phyloP scores from a whole-genome alignment of 306 rosid species.

The Malus sieversii region DNA sequence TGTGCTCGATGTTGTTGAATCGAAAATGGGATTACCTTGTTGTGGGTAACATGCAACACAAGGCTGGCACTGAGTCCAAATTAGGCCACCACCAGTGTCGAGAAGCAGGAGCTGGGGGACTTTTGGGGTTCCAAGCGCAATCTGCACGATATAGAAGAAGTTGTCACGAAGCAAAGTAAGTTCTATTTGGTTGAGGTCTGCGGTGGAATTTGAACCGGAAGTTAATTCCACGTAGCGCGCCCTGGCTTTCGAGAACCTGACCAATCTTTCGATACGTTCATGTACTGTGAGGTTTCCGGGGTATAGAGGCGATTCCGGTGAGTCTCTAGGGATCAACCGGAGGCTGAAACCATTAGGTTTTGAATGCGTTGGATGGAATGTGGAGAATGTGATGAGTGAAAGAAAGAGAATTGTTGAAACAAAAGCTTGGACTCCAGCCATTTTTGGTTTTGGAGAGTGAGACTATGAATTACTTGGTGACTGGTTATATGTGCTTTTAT shows the following conservation, averaged over 20 bases:
- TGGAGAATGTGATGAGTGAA: neutral
- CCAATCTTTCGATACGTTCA: conserved; percentile 6
- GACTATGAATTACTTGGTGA: neutral
- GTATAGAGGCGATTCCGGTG: conserved; percentile 10
- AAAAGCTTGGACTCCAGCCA: neutral
- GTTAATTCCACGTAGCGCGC: neutral
- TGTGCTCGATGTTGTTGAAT: neutral
- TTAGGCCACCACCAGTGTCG: conserved; percentile 12
- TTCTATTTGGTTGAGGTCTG: neutral
- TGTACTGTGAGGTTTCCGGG: conserved; percentile 13
- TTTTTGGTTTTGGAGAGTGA: neutral
- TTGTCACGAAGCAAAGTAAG: neutral
- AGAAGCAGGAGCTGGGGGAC: neutral
- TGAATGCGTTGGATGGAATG: neutral
- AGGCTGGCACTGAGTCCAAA: conserved; percentile 22
- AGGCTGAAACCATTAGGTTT: conserved; percentile 9
- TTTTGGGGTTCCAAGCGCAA: neutral
- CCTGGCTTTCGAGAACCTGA: neutral
- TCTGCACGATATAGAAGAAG: neutral
- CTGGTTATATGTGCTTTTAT: neutral
- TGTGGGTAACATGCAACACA: conserved; percentile 3
- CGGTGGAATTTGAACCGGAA: neutral
- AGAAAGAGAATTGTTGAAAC: neutral
- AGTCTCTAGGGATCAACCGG: conserved; percentile 14
- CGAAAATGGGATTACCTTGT: neutral